These are phyloP conservation scores for Alternaria alternata DNA, from an alignment of 2,329 filamentous ascomycete genomes.

Conservation along the genomic window DNA sequence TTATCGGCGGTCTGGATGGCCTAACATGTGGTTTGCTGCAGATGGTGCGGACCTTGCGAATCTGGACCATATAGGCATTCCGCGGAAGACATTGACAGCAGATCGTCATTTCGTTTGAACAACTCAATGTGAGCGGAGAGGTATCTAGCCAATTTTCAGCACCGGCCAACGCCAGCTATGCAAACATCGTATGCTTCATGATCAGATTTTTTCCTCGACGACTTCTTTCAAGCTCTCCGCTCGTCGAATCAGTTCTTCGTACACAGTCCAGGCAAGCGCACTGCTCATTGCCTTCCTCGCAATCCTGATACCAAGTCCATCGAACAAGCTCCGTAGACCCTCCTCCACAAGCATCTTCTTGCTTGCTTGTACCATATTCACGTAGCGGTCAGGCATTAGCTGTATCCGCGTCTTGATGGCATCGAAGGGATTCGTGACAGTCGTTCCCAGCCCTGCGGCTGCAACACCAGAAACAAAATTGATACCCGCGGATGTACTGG, in stretches of 20 bases:
- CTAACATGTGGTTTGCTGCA: not conserved
- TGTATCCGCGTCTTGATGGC: slow-evolving; percentile 95
- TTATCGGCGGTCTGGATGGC: not conserved
- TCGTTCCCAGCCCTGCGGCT: slow-evolving; percentile 83
- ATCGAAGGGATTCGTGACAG: slow-evolving; percentile 95
- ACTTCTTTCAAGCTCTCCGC: slow-evolving; percentile 61
- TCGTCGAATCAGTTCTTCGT: slow-evolving; percentile 87
- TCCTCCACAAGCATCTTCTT: slow-evolving; percentile 83
- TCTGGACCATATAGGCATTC: not conserved
- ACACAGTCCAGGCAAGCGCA: slow-evolving; percentile 96
- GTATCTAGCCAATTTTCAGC: slow-evolving; percentile 4
- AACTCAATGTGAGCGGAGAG: slow-evolving; percentile 16
- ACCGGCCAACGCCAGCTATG: slow-evolving; percentile 12
- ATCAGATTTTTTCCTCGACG: slow-evolving; percentile 36
- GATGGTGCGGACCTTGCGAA: not conserved
- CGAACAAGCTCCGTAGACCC: slow-evolving; percentile 80
- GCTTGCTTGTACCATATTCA: slow-evolving; percentile 81
- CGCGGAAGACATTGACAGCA: not conserved
- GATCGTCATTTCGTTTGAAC: not conserved
- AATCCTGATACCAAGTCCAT: slow-evolving; percentile 86
- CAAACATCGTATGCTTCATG: slow-evolving; percentile 17
- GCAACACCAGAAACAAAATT: slow-evolving; percentile 86
- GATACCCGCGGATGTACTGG: slow-evolving; percentile 67
- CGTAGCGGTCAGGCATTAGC: slow-evolving; percentile 82
- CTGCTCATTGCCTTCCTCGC: slow-evolving; percentile 90